Percentiles rank a stretch among this genome's conserved stretches.
Conservation (phyloP, 345 rosid species). For the Excoecaria cochinchinensis region DNA sequence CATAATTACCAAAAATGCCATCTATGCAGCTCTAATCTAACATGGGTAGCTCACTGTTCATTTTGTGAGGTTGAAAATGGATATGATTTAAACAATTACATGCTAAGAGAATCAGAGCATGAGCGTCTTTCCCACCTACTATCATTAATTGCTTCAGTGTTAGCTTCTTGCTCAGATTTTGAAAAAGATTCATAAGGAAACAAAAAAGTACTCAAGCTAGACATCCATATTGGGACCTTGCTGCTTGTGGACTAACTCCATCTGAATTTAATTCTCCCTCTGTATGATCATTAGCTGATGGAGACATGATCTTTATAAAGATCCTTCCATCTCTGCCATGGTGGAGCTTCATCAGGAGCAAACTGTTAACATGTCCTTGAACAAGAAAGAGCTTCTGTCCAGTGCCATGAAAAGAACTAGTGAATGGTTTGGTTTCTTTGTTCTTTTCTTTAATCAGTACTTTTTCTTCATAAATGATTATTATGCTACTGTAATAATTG, state of each 20-base stretch:
- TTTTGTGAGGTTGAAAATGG: conserved; percentile 30
- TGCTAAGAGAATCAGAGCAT: conserved; percentile 6
- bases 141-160: conserved; percentile 6
- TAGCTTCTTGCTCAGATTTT: neutral
- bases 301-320: conserved; percentile 39
- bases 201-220: conserved; percentile 26
- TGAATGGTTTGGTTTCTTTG: conserved; percentile 54
- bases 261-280: neutral
- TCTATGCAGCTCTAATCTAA: neutral
- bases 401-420: conserved; percentile 92
- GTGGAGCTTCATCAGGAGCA: conserved; percentile 46
- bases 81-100: neutral
- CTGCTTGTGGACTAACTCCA: conserved; percentile 14
- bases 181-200: conserved; percentile 15
- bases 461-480: no score
- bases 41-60: conserved; percentile 17
- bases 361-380: conserved; percentile 49
- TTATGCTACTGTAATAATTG: neutral
- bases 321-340: conserved; percentile 43
- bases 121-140: conserved; percentile 1
- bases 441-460: conserved; percentile 1
- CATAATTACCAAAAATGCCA: conserved; percentile 30
- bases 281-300: conserved; percentile 15
- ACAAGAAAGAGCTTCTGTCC: conserved; percentile 77
- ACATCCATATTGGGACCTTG: conserved; percentile 2